A percentile compares a stretch with the other conserved stretches of the same genome.
phyloP scores from a whole-genome alignment of 2,329 filamentous ascomycete genomes.

The Clonostachys sp. region DNA sequence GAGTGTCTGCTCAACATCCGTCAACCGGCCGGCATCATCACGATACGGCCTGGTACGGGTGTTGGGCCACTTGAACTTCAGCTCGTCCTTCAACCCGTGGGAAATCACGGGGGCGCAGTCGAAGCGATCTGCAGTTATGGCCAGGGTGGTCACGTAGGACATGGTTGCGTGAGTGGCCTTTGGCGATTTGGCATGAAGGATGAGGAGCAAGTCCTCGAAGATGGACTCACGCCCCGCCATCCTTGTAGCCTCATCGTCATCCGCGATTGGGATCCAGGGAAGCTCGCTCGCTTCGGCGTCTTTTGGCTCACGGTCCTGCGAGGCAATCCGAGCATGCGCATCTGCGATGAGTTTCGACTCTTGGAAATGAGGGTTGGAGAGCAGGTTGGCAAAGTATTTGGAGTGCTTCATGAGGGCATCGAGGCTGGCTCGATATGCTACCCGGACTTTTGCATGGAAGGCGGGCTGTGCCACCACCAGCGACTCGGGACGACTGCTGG shows the following conservation, averaged over 20 bases:
- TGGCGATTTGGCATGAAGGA: conserved; percentile 54
- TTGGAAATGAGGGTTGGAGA: conserved; percentile 58
- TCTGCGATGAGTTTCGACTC: conserved; percentile 54
- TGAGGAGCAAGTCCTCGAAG: conserved; percentile 63
- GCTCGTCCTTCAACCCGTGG: conserved; percentile 41
- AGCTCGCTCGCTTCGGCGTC: conserved; percentile 46
- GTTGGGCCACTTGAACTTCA: conserved; percentile 51
- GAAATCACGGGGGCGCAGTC: conserved; percentile 56
- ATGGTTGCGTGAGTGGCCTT: conserved; percentile 40
- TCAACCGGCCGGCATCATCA: conserved; percentile 26
- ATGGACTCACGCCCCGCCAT: conserved; percentile 53
- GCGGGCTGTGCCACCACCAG: conserved; percentile 7
- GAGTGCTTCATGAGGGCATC: conserved; percentile 54
- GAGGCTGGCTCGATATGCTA: conserved; percentile 57
- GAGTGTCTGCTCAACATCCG: conserved; percentile 57
- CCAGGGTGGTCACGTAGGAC: conserved; percentile 61
- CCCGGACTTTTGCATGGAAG: conserved; percentile 26
- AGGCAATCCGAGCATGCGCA: conserved; percentile 42
- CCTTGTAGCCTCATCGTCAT: conserved; percentile 65
- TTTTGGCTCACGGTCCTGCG: conserved; percentile 38
- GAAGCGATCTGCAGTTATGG: conserved; percentile 70
- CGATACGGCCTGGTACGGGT: conserved; percentile 30
- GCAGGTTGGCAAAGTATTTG: conserved; percentile 64
- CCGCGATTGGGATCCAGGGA: conserved; percentile 59
- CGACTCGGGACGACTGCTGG: conserved; percentile 5